Evolutionary conservation across 2,329 filamentous ascomycete species (phyloP).

Genomic region (Coniochaeta ligniaria): DNA sequence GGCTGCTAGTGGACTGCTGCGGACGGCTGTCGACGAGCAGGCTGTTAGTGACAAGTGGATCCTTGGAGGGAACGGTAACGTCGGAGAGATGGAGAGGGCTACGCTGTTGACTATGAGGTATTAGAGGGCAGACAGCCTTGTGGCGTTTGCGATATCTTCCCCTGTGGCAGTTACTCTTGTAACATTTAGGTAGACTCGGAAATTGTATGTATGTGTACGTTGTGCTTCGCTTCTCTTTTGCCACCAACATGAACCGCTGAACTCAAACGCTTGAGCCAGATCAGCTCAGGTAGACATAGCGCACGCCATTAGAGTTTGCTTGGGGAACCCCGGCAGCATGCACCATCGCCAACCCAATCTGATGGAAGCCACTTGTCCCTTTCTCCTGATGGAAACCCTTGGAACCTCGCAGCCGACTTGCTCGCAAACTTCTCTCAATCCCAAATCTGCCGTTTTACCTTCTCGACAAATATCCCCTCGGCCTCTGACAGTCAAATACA

Average conservation of each 20-base stretch:
- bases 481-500: background rate
- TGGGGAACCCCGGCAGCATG: background rate
- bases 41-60: constrained; percentile 78
- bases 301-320: background rate
- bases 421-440: background rate
- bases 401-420: background rate
- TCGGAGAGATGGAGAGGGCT: constrained; percentile 78
- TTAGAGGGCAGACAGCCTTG: background rate
- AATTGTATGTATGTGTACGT: too few relatives aligned
- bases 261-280: too few relatives aligned
- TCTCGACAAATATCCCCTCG: background rate
- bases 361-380: background rate
- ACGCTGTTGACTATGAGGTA: constrained; percentile 39
- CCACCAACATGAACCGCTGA: too few relatives aligned
- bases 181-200: background rate
- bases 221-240: too few relatives aligned
- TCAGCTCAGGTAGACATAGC: too few relatives aligned
- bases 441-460: background rate
- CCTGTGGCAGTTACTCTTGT: background rate
- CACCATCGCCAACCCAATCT: background rate
- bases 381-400: background rate
- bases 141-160: background rate
- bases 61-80: constrained; percentile 69
- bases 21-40: constrained; percentile 60
- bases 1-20: constrained; percentile 74